These are phyloP conservation scores for Polychaeton citri DNA, from an alignment of 2,329 filamentous ascomycete genomes.

Conservation along the genomic window DNA sequence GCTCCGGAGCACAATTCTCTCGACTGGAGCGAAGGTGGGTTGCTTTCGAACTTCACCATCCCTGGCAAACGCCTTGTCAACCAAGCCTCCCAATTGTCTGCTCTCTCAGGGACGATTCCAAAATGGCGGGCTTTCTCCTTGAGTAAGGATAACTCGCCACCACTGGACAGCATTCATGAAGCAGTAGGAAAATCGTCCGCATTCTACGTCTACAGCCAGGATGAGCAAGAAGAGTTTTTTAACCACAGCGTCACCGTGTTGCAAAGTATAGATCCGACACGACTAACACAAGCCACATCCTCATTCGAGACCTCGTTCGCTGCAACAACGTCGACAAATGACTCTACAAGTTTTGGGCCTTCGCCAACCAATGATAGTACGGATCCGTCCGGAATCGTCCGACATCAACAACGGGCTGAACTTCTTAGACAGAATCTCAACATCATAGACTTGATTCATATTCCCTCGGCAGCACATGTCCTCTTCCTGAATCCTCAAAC, in stretches of 20 bases:
- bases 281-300: constrained; percentile 34
- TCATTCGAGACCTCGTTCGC: constrained; percentile 11
- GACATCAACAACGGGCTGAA: no score
- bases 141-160: neutral
- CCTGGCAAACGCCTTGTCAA: constrained; percentile 19
- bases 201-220: neutral
- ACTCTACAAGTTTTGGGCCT: neutral
- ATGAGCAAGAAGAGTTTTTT: constrained; percentile 49
- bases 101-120: constrained; percentile 6
- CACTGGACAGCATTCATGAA: neutral
- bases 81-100: constrained; percentile 22
- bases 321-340: constrained; percentile 4
- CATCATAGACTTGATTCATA: constrained; percentile 51
- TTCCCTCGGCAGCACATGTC: constrained; percentile 57
- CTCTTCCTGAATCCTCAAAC: constrained; percentile 61
- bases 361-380: neutral
- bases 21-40: constrained; percentile 38
- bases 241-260: constrained; percentile 65
- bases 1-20: constrained; percentile 45
- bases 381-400: neutral
- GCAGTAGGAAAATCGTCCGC: neutral
- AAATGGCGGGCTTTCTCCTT: constrained; percentile 15
- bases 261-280: constrained; percentile 50
- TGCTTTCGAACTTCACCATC: constrained; percentile 36
- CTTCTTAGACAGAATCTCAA: constrained; percentile 24